Evolutionary conservation across 2,329 filamentous ascomycete species (phyloP).

Genomic region (Ascochyta viciae-villosae): DNA sequence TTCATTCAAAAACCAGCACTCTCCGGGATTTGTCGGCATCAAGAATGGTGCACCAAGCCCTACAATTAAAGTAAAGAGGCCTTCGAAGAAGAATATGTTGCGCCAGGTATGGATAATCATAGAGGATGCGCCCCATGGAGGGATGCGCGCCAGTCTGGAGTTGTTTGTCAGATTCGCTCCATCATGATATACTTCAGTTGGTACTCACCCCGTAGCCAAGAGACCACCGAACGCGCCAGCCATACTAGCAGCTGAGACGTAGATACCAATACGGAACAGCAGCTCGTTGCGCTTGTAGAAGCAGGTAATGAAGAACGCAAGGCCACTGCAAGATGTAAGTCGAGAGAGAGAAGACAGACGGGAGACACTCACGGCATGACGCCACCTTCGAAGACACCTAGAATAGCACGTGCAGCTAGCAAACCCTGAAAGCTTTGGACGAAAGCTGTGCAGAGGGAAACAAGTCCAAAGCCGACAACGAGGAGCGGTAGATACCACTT

Average conservation of each 20-base stretch:
- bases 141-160: conserved; percentile 51
- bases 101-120: conserved; percentile 55
- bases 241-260: conserved; percentile 62
- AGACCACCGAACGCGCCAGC: conserved; percentile 66
- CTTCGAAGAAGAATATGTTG: conserved; percentile 69
- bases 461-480: conserved; percentile 63
- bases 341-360: not conserved
- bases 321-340: conserved; percentile 46
- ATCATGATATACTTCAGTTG: not conserved
- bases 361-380: conserved; percentile 57
- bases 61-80: conserved; percentile 60
- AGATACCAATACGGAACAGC: conserved; percentile 63
- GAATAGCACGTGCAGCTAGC: conserved; percentile 56
- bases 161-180: conserved; percentile 5
- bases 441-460: conserved; percentile 63
- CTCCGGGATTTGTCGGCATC: conserved; percentile 59
- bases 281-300: conserved; percentile 66
- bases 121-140: conserved; percentile 57
- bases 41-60: conserved; percentile 59
- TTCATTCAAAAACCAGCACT: conserved; percentile 59
- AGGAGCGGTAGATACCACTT: conserved; percentile 62
- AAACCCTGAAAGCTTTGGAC: conserved; percentile 58
- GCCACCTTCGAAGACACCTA: conserved; percentile 65
- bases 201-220: conserved; percentile 59
- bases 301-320: conserved; percentile 63